These are phyloP conservation scores for Moelleriella libera DNA, from an alignment of 2,329 filamentous ascomycete genomes.

Conservation along the genomic window DNA sequence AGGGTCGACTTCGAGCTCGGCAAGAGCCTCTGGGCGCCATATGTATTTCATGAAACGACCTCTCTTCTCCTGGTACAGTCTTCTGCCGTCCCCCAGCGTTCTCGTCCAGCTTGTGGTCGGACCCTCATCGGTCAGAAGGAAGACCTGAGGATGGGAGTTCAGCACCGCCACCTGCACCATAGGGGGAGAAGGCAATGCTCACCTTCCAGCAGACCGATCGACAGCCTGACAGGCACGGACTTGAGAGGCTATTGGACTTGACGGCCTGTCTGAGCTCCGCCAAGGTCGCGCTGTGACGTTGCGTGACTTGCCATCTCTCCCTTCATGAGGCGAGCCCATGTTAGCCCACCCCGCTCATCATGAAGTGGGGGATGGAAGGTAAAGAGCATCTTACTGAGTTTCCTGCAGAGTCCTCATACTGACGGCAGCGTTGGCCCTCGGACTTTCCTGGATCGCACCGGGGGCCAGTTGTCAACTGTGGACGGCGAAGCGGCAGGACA, in stretches of 20 bases:
- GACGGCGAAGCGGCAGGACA: too few species aligned
- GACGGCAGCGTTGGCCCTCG: neutral
- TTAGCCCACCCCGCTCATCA: neutral
- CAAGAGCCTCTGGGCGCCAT: constrained; percentile 68
- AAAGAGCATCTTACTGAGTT: constrained; percentile 16
- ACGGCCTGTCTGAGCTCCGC: constrained; percentile 51
- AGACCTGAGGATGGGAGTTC: constrained; percentile 37
- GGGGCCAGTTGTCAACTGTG: neutral
- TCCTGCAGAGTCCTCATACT: constrained; percentile 24
- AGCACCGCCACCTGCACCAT: neutral
- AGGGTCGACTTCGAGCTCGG: constrained; percentile 59
- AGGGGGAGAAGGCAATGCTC: constrained; percentile 6
- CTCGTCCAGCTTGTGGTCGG: constrained; percentile 54
- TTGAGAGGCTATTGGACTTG: constrained; percentile 41
- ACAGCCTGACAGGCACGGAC: constrained; percentile 56
- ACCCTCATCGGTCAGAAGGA: constrained; percentile 61
- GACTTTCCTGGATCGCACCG: neutral
- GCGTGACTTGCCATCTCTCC: constrained; percentile 53
- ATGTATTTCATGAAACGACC: constrained; percentile 70
- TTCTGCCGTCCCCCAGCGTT: constrained; percentile 52
- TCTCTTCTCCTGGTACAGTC: constrained; percentile 57
- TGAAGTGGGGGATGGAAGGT: neutral
- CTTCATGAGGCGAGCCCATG: constrained; percentile 22
- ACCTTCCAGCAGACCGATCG: constrained; percentile 92
- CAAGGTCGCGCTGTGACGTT: constrained; percentile 41